A percentile compares a stretch with the other conserved stretches of the same genome.
These are phyloP conservation scores for Picea sitchensis DNA, from an alignment of 75 land plant species.

Conservation along the genomic window DNA sequence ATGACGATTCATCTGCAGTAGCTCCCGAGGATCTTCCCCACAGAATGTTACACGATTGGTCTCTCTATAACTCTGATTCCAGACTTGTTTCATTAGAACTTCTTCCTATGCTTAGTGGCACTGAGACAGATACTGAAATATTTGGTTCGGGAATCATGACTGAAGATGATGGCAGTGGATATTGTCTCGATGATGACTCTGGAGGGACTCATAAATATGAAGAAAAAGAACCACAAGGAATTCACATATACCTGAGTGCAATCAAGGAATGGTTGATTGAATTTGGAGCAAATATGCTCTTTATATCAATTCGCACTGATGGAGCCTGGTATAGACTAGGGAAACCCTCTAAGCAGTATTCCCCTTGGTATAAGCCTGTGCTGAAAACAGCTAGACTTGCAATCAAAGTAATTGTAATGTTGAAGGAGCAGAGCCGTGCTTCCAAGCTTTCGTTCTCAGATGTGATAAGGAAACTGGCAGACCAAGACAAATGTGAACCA, in stretches of 20 bases:
- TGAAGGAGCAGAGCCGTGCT: slow-evolving; percentile 74
- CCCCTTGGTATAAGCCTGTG: slow-evolving; percentile 86
- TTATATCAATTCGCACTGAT: slow-evolving; percentile 79
- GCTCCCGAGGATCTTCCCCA: slow-evolving; percentile 58
- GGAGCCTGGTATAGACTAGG: slow-evolving; percentile 93
- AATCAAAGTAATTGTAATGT: slow-evolving; percentile 66
- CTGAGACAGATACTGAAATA: slow-evolving; percentile 77
- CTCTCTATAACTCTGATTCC: slow-evolving; percentile 91
- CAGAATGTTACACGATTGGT: slow-evolving; percentile 84
- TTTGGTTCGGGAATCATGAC: slow-evolving; percentile 93
- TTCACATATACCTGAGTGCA: slow-evolving; percentile 85
- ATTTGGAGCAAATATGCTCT: slow-evolving; percentile 80
- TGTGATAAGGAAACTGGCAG: slow-evolving; percentile 65
- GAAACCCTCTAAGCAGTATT: slow-evolving; percentile 85
- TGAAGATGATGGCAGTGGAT: slow-evolving; percentile 92
- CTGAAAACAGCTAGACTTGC: slow-evolving; percentile 86
- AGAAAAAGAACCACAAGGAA: slow-evolving; percentile 34
- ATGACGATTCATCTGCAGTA: slow-evolving; percentile 31
- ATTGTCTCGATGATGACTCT: slow-evolving; percentile 39
- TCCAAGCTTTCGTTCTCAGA: slow-evolving; percentile 82
- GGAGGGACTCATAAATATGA: slow-evolving; percentile 20
- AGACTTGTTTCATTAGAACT: slow-evolving; percentile 87
- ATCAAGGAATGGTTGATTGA: slow-evolving; percentile 98
- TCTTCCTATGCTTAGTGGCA: slow-evolving; percentile 82
- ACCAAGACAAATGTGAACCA: slow-evolving; percentile 38